These are phyloP conservation scores for Cladosporium sp. DNA, from an alignment of 2,329 filamentous ascomycete genomes.

Conservation along the genomic window DNA sequence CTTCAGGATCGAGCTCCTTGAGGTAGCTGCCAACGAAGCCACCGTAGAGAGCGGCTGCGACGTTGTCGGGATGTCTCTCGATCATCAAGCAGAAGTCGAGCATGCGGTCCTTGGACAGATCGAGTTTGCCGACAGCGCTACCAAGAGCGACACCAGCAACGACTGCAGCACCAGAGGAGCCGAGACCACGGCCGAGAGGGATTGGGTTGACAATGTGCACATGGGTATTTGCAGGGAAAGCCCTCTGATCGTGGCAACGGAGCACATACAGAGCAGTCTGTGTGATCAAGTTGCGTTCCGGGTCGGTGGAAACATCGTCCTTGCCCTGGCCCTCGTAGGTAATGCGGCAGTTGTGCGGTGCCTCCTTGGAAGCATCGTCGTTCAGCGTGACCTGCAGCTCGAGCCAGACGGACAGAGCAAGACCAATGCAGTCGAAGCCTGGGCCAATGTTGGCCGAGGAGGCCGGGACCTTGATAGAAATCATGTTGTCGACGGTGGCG, in stretches of 20 bases:
- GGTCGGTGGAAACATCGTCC: constrained; percentile 75
- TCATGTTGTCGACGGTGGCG: constrained; percentile 8
- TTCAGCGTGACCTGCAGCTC: constrained; percentile 80
- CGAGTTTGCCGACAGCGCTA: constrained; percentile 79
- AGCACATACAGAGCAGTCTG: constrained; percentile 91
- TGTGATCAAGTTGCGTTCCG: constrained; percentile 88
- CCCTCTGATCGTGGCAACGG: constrained; percentile 80
- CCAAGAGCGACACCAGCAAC: constrained; percentile 92
- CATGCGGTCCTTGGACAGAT: constrained; percentile 73
- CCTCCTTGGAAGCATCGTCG: constrained; percentile 49
- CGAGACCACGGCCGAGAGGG: constrained; percentile 83
- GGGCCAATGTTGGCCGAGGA: constrained; percentile 97
- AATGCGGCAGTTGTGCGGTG: constrained; percentile 78
- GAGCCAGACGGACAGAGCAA: constrained; percentile 90
- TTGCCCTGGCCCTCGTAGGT: constrained; percentile 83
- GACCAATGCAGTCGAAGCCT: constrained; percentile 95
- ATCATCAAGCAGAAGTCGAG: constrained; percentile 98
- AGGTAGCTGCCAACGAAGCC: constrained; percentile 96
- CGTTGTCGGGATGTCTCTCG: constrained; percentile 86
- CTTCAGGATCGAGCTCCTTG: constrained; percentile 83
- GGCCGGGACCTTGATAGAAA: constrained; percentile 61
- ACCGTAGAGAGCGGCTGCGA: constrained; percentile 90
- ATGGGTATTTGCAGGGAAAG: constrained; percentile 80
- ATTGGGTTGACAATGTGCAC: constrained; percentile 96
- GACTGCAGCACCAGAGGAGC: constrained; percentile 92